phyloP scores from a whole-genome alignment of 106 monocot species.

The Alisma plantagoaquatica region DNA sequence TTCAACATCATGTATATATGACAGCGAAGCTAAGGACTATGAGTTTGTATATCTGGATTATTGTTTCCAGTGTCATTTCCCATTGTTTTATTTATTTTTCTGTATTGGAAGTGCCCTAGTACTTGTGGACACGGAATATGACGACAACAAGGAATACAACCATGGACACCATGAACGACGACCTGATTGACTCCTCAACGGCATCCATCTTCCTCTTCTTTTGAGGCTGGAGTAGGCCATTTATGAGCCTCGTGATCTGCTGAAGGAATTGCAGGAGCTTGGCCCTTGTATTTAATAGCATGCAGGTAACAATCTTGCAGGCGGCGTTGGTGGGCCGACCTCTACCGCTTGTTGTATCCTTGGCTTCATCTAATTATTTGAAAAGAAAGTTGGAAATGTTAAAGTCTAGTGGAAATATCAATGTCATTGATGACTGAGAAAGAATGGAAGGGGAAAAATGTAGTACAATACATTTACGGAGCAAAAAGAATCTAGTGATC shows the following conservation, averaged over 20 bases:
- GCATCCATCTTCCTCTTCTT: constrained; percentile 9
- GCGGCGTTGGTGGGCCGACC: constrained; percentile 1
- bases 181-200: constrained; percentile 26
- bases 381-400: too few species aligned
- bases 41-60: too few species aligned
- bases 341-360: not conserved
- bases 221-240: constrained; percentile 20
- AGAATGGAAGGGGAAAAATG: too few species aligned
- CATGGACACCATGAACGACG: constrained; percentile 44
- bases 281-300: constrained; percentile 27
- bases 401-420: too few species aligned
- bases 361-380: not conserved
- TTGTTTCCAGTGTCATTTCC: too few species aligned
- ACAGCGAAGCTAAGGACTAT: too few species aligned
- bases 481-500: not conserved
- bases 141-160: constrained; percentile 37
- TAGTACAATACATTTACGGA: not conserved
- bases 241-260: constrained; percentile 33
- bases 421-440: too few species aligned
- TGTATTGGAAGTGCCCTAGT: too few species aligned
- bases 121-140: constrained; percentile 14
- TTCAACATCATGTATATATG: too few species aligned
- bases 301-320: constrained; percentile 28
- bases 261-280: constrained; percentile 38
- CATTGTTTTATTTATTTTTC: too few species aligned